Base-by-base conservation (phyloP, 2,329 filamentous ascomycete genomes). In the Fusarium caatingaense region DNA sequence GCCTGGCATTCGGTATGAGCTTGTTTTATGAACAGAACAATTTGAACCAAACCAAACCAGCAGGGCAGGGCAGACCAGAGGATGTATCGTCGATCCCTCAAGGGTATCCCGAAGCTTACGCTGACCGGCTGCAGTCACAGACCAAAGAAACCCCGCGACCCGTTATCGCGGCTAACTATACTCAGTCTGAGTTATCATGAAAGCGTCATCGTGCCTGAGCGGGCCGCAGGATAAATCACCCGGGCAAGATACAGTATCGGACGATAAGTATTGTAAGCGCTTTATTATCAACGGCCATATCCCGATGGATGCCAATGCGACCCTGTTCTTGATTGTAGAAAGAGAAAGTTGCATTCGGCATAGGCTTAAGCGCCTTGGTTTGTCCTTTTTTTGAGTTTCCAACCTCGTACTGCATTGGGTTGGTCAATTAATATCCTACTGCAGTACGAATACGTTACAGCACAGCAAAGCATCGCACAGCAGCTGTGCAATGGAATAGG, bases 121-220 rank as follows among this genome's bases (percentile, higher is more conserved):
- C 63, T 76, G 74, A 76, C 72, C 74, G 72, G 71, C 68, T 74
- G 68, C 72, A 75, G 66, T 65, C 66, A 37, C 23, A 27, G 27
- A 50, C 44, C 56, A 58, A 60, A 54, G 45, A 30, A 56, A 56
- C 58, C 50, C 47, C 63, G 27, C 63, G 46, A 45, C 40, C 60
- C 56, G 68, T 71, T 72, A 71, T 71, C 68, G 64, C 60, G 21
- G 34, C 59, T 57, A 51, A 56, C 41, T 42, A n/a, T 62, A 30
- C 44, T 28, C 34, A 42, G 30, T 48, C 37, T 27, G 32, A 51
- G 45, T 21, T 69, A 71, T 71, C 68, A 71, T 72, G 30, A 47
- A 40, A 69, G 56, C 68, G 68, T 72, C 68, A 71, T 69, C 50
- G 56, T 71, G 65, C 68, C 60, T 71, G 56, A n/a, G 44, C 45